Evolutionary conservation across 2,329 filamentous ascomycete species (phyloP).

Genomic region (Camillea tinctor): DNA sequence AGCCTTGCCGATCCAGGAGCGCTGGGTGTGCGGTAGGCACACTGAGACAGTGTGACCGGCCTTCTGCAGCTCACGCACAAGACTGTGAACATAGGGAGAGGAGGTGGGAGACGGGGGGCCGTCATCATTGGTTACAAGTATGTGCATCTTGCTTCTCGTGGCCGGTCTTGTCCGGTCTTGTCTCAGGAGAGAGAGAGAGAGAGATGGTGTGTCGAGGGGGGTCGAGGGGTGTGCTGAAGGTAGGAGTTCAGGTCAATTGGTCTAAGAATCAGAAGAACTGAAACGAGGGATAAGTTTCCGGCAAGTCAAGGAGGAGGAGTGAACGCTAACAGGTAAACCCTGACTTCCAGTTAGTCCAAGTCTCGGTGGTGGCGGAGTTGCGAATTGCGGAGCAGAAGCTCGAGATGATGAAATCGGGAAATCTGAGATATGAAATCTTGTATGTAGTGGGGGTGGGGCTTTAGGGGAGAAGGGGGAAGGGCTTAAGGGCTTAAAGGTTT

Average conservation of each 20-base stretch:
- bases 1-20: slow-evolving; percentile 98
- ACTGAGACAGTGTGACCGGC: slow-evolving; percentile 88
- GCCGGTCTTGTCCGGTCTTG: slow-evolving; percentile 1
- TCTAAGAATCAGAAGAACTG: neutral
- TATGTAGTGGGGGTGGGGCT: slow-evolving; percentile 23
- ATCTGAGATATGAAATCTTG: no score
- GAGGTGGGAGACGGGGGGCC: slow-evolving; percentile 75
- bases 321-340: neutral
- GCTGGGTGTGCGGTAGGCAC: slow-evolving; percentile 84
- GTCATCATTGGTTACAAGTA: slow-evolving; percentile 74
- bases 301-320: neutral
- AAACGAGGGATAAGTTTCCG: slow-evolving; percentile 2
- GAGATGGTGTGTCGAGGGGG: no score
- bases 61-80: slow-evolving; percentile 67
- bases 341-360: slow-evolving; percentile 3
- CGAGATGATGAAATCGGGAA: neutral
- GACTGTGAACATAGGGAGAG: slow-evolving; percentile 76
- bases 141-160: slow-evolving; percentile 49
- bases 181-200: no score
- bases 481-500: no score
- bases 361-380: slow-evolving; percentile 2
- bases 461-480: no score
- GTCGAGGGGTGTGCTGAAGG: neutral
- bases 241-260: neutral
- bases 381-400: slow-evolving; percentile 14